phyloP scores from a whole-genome alignment of 106 monocot genomes.

The Triglochin maritima region DNA sequence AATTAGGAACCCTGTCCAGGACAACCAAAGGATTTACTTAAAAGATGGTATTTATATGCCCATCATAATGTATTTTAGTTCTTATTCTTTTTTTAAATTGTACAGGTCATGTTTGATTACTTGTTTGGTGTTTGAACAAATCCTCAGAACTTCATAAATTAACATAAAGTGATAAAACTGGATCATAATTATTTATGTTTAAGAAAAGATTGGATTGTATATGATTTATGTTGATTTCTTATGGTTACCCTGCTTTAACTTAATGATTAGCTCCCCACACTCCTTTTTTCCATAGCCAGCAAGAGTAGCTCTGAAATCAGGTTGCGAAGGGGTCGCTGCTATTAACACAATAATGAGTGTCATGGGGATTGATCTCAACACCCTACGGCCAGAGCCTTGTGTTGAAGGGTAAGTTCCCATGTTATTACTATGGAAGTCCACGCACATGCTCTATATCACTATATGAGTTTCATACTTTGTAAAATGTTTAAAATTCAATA shows the following conservation, averaged over 20 bases:
- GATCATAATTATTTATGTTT: too few relatives aligned
- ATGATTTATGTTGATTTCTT: background rate
- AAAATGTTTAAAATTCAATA: constrained; percentile 10
- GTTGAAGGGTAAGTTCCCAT: constrained; percentile 74
- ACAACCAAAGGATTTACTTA: too few relatives aligned
- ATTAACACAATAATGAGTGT: constrained; percentile 99
- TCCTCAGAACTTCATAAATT: too few relatives aligned
- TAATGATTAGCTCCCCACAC: background rate
- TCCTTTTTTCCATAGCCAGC: constrained; percentile 52
- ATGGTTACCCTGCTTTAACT: background rate
- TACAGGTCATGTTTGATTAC: too few relatives aligned
- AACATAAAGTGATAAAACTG: too few relatives aligned
- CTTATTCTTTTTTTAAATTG: too few relatives aligned
- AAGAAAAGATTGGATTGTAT: too few relatives aligned
- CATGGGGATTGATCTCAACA: constrained; percentile 92
- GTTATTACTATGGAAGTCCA: background rate
- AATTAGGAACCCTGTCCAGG: too few relatives aligned
- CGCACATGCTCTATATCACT: too few relatives aligned
- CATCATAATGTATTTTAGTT: too few relatives aligned
- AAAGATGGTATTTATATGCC: too few relatives aligned
- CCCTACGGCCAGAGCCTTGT: constrained; percentile 91
- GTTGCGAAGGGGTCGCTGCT: constrained; percentile 88
- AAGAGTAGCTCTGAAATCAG: constrained; percentile 63
- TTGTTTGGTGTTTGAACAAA: too few relatives aligned
- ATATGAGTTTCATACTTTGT: background rate